A percentile compares a stretch with the other conserved stretches of the same genome.
phyloP scores from a whole-genome alignment of 225 moss, liverwort and hornwort species.

The Sphagnum contortum region DNA sequence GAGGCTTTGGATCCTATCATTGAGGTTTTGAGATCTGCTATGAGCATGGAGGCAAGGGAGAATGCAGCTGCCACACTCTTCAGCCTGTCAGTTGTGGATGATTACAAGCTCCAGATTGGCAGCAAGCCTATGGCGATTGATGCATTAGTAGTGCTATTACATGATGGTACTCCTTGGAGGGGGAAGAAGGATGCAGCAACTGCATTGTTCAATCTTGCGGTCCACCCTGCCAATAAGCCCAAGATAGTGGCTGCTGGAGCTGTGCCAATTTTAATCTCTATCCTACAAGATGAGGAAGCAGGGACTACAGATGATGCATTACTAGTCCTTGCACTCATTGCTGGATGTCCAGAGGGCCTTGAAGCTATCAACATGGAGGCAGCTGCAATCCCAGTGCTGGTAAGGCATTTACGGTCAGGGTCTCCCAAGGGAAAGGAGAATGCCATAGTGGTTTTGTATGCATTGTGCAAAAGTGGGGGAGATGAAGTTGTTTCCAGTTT shows the following conservation, averaged over 20 bases:
- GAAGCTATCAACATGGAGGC: slow-evolving; percentile 31
- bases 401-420: slow-evolving; percentile 47
- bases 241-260: slow-evolving; percentile 41
- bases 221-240: slow-evolving; percentile 51
- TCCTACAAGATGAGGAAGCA: slow-evolving; percentile 41
- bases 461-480: slow-evolving; percentile 59
- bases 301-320: slow-evolving; percentile 66
- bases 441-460: slow-evolving; percentile 44
- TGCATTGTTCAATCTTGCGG: slow-evolving; percentile 64
- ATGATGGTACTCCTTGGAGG: slow-evolving; percentile 26
- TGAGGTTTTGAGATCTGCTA: slow-evolving; percentile 33
- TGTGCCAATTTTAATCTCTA: slow-evolving; percentile 27
- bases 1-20: slow-evolving; percentile 44
- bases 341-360: slow-evolving; percentile 45
- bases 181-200: slow-evolving; percentile 43
- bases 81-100: slow-evolving; percentile 59
- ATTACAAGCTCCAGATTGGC: slow-evolving; percentile 48
- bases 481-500: slow-evolving; percentile 14
- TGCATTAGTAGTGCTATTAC: slow-evolving; percentile 47
- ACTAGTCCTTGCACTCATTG: slow-evolving; percentile 57
- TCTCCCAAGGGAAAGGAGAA: slow-evolving; percentile 55
- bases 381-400: slow-evolving; percentile 37
- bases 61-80: slow-evolving; percentile 77
- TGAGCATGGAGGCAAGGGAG: slow-evolving; percentile 39
- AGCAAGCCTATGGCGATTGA: slow-evolving; percentile 41